Conservation (phyloP, 768 basidiomycete genomes). For the Panaeolus papilionaceus region DNA sequence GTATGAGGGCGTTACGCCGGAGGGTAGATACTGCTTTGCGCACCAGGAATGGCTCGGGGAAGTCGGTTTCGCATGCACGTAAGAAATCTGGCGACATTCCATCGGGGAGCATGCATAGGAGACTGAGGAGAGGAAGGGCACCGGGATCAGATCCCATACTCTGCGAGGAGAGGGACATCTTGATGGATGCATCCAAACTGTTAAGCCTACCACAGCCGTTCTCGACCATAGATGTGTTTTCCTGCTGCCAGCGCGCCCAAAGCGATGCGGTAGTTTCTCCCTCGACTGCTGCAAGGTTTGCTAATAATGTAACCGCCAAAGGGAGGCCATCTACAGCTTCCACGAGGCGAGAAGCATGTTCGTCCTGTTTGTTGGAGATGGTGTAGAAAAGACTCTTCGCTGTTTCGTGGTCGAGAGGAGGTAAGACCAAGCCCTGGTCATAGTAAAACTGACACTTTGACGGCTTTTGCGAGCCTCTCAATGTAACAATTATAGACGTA, state of each 20-base stretch:
- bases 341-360: constrained; percentile 31
- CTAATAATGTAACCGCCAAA: constrained; percentile 40
- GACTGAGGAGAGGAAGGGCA: constrained; percentile 32
- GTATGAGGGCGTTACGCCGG: constrained; percentile 34
- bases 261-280: constrained; percentile 35
- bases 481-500: constrained; percentile 33
- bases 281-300: constrained; percentile 37
- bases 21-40: constrained; percentile 34
- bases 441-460: constrained; percentile 28
- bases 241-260: constrained; percentile 37
- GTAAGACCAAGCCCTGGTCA: constrained; percentile 31
- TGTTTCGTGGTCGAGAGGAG: constrained; percentile 32
- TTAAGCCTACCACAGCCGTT: constrained; percentile 33
- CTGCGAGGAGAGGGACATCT: constrained; percentile 36
- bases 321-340: constrained; percentile 39
- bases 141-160: constrained; percentile 33
- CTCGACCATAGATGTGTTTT: constrained; percentile 35
- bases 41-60: constrained; percentile 27
- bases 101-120: constrained; percentile 37
- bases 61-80: constrained; percentile 24
- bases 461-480: constrained; percentile 38
- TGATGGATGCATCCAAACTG: constrained; percentile 38
- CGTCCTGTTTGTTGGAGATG: constrained; percentile 32
- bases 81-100: constrained; percentile 30
- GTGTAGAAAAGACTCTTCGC: constrained; percentile 32